phyloP scores from a whole-genome alignment of 2,329 filamentous ascomycete genomes.

The Cercospora beticola region DNA sequence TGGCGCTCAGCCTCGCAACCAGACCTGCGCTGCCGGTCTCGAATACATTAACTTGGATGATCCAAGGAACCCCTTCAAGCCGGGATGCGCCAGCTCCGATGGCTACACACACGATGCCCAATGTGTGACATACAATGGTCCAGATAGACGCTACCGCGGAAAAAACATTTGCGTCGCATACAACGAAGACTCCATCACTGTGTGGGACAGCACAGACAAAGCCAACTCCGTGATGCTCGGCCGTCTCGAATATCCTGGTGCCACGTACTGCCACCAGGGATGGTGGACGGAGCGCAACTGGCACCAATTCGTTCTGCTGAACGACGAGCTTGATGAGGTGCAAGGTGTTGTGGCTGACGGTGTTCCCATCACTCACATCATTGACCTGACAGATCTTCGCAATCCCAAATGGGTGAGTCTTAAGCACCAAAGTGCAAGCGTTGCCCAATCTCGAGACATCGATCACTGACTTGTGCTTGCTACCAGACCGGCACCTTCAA shows the following conservation, averaged over 20 bases:
- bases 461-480: conserved; percentile 33
- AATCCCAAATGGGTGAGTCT: conserved; percentile 16
- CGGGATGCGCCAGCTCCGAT: conserved; percentile 52
- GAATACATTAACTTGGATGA: conserved; percentile 57
- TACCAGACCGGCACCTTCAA: conserved; percentile 43
- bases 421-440: not conserved
- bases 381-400: conserved; percentile 45
- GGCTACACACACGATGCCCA: conserved; percentile 59
- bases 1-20: conserved; percentile 42
- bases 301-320: conserved; percentile 50
- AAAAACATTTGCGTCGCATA: conserved; percentile 54
- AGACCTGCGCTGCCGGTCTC: conserved; percentile 51
- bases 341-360: conserved; percentile 46
- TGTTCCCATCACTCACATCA: conserved; percentile 53
- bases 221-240: conserved; percentile 49
- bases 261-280: conserved; percentile 61
- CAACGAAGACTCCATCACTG: conserved; percentile 50
- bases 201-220: conserved; percentile 50
- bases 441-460: not conserved
- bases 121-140: conserved; percentile 54
- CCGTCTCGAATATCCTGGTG: conserved; percentile 56
- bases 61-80: conserved; percentile 49
- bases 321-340: conserved; percentile 56
- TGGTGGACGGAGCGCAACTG: conserved; percentile 45
- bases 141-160: conserved; percentile 46